Evolutionary conservation across 2,329 filamentous ascomycete species (phyloP), one percentile per base, ranked within the genome.

Genomic region (Colletotrichum cordylinicola): DNA sequence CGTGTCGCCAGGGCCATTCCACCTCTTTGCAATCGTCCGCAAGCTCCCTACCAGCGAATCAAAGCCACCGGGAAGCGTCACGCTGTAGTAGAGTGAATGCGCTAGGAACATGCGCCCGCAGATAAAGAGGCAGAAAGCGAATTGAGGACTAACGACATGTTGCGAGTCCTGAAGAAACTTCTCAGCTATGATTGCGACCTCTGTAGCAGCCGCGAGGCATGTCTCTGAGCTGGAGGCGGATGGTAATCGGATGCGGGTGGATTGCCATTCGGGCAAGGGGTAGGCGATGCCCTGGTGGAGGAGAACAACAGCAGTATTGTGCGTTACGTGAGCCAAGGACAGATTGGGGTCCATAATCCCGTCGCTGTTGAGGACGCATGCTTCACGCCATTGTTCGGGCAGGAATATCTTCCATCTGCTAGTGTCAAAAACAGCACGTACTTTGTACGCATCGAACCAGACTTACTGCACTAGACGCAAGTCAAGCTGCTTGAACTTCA

Each of bases 401-500:
- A 88, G 80, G 64, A 87, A 86, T 55, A 87, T 81, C 72, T 88
- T 87, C 87, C 87, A 88, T 62, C 85, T 86, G 29, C 18, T 52
- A 37, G 13, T 24, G 15, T 18, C 13, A 58, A 16, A 31, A 18
- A 61, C 29, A 58, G 2, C 27, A 56, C 55, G 16, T 27, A 58
- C 6, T 27, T 18, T 58, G 21, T n/a, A 27, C 16, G 55, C 24
- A 48, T 48, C 10, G 43, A 21, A 13, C 18, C 16, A 35, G 16
- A 77, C 83, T 74, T 80, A 85, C 84, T 86, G 84, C 4, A 88
- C 83, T 1, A 88, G 79, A 2, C 85, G 81, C 1, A 87, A 73
- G 74, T 88, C 86, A 8, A 87, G 78, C 62, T 87, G 85, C 69
- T 88, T 86, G 73, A 88, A 88, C n/a, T 85, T 81, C 74, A 83